phyloP scores from a whole-genome alignment of 108 stramenopile genomes.

The Aurantiochytrium sp. region DNA sequence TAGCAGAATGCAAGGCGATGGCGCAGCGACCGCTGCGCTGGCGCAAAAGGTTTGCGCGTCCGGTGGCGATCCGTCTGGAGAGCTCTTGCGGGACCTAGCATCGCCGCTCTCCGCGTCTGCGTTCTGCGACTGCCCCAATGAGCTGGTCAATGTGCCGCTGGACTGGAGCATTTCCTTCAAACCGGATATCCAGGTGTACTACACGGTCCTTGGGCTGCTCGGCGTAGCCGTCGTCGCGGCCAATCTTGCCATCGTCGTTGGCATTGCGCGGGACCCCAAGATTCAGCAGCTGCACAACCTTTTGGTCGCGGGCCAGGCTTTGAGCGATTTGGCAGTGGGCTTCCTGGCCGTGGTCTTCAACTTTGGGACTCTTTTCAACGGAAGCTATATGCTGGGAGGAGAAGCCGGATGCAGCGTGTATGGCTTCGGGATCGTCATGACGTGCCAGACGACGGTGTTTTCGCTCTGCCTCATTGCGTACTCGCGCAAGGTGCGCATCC shows the following conservation, averaged over 20 bases:
- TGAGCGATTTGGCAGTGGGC: neutral
- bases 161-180: neutral
- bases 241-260: neutral
- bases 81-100: neutral
- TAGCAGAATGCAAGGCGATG: too few species aligned
- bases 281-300: slow-evolving; percentile 1
- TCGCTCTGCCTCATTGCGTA: neutral
- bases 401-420: neutral
- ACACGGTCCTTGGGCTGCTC: neutral
- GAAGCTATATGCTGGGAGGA: neutral
- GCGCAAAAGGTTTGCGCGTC: neutral
- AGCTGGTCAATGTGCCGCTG: neutral
- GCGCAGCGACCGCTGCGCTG: neutral
- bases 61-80: neutral
- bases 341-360: neutral
- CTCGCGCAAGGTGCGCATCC: slow-evolving; percentile 11
- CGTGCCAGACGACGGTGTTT: slow-evolving; percentile 26
- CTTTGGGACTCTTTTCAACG: neutral
- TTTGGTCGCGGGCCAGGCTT: neutral
- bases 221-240: neutral
- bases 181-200: neutral
- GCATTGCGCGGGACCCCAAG: neutral
- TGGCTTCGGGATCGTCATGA: neutral
- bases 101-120: neutral
- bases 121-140: neutral